These are phyloP conservation scores for Pythium utonaiense DNA, from an alignment of 352 stramenopile genomes.

Conservation along the genomic window DNA sequence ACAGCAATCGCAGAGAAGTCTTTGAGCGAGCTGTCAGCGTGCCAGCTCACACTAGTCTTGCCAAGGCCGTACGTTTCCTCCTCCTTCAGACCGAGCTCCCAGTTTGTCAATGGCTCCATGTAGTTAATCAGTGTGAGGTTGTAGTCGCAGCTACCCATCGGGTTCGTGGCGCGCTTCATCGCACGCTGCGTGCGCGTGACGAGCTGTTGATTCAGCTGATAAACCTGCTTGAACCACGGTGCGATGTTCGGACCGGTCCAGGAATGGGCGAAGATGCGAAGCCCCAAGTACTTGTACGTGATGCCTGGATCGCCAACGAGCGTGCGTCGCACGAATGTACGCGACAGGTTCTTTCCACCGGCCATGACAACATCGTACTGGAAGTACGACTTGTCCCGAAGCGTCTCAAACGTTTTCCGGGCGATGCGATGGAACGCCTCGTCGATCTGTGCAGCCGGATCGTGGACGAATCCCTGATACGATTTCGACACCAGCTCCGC, in stretches of 20 bases:
- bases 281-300: conserved; percentile 87
- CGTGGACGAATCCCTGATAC: conserved; percentile 28
- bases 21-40: conserved; percentile 79
- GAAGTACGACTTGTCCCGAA: conserved; percentile 38
- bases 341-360: conserved; percentile 39
- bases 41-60: conserved; percentile 68
- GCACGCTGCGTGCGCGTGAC: conserved; percentile 16
- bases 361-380: conserved; percentile 47
- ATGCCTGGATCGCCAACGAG: conserved; percentile 80
- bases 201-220: conserved; percentile 20
- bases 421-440: conserved; percentile 13
- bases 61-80: conserved; percentile 39
- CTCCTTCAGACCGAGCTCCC: conserved; percentile 47
- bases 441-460: conserved; percentile 15
- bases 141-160: conserved; percentile 34
- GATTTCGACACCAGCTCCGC: conserved; percentile 15
- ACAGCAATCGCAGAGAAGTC: conserved; percentile 80
- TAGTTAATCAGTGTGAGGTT: conserved; percentile 64
- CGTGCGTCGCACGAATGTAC: conserved; percentile 74
- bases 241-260: conserved; percentile 35
- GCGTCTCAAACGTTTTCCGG: conserved; percentile 22
- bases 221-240: conserved; percentile 19
- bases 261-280: conserved; percentile 81
- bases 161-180: conserved; percentile 18
- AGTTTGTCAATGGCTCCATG: conserved; percentile 34